Evolutionary conservation across 2,329 filamentous ascomycete species (phyloP), one percentile per base, ranked within the genome.

Genomic region (Ceratocystis eucalypticola): DNA sequence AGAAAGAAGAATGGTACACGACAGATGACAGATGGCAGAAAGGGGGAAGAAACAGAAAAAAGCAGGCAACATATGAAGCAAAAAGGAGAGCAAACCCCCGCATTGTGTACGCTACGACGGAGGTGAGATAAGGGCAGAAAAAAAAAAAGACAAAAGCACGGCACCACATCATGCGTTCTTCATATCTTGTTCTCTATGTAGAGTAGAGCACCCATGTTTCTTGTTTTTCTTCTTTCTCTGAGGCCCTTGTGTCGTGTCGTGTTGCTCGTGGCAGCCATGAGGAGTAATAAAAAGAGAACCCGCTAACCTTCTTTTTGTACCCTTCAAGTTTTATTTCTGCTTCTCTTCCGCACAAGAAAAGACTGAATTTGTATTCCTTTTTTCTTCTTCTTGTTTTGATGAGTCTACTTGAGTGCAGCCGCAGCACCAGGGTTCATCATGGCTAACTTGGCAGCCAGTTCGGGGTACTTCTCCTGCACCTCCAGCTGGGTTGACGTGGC

Each of bases 401-500:
- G 30, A 6, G 8, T 20, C 25, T 62, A 62, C 44, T 62, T 62
- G 12, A 62, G 44, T 20, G 61, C 22, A 57, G 45, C 62, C 22
- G 59, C 67, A 46, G 64, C 55, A 44, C 67, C 65, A 20, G 67
- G 65, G 65, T 67, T 67, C 67, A 68, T 68, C 65, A 66, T 65
- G 28, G 64, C 64, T 48, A 93, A 80, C 74, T 88, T 88, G 68
- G 82, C 84, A 15, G 88, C 88, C 64, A 94, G 81, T 75, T 91
- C 85, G 50, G 89, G 89, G 74, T 93, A 93, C 77, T 90, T 90
- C 77, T 92, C 87, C 74, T 91, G 88, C 17, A 94, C 89, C 78
- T 96, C 89, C 69, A 99, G 84, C 77, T 99, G 94, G 69, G 94
- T 97, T 73, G 94, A 84, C 48, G 94, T 97, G 22, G 94, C 94